Evolutionary conservation across 2,329 filamentous ascomycete genomes (phyloP).

Genomic region (Ophiostoma novo-ulmi): DNA sequence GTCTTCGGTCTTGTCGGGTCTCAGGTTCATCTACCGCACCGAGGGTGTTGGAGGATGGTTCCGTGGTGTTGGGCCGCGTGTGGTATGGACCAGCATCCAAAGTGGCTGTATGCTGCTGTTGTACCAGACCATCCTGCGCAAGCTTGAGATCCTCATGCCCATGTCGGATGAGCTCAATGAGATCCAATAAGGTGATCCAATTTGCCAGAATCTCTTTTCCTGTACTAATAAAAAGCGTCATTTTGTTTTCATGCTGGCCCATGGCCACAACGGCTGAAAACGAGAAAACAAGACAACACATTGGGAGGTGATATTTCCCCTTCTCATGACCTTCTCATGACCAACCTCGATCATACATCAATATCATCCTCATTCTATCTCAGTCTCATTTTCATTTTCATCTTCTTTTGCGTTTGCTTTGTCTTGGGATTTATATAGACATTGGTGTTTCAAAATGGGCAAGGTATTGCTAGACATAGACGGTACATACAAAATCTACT

Average conservation of each 20-base stretch:
- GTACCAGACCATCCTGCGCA: conserved; percentile 80
- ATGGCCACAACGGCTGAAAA: not conserved
- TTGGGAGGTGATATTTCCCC: not conserved
- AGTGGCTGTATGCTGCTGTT: conserved; percentile 94
- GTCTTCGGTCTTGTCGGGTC: conserved; percentile 77
- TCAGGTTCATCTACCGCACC: conserved; percentile 81
- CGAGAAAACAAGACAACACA: not conserved
- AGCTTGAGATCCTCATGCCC: conserved; percentile 56
- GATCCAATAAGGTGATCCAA: conserved; percentile 13
- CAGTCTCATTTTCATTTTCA: not conserved
- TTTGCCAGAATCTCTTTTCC: not conserved
- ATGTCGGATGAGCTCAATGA: conserved; percentile 27
- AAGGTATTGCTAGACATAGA: conserved; percentile 6
- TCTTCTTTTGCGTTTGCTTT: not conserved
- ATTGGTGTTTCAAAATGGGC: conserved; percentile 3
- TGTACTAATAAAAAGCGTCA: not conserved
- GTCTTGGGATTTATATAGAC: conserved; percentile 7
- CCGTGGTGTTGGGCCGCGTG: conserved; percentile 84
- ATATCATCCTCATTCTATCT: not conserved
- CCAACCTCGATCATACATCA: not conserved
- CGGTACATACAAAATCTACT: conserved; percentile 13
- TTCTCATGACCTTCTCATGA: not conserved
- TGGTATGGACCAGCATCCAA: conserved; percentile 96
- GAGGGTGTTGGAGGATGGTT: conserved; percentile 91
- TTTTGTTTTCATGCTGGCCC: not conserved